Evolutionary conservation across 306 rosid genomes (phyloP).

Genomic region (Pyrus bretschneideri): DNA sequence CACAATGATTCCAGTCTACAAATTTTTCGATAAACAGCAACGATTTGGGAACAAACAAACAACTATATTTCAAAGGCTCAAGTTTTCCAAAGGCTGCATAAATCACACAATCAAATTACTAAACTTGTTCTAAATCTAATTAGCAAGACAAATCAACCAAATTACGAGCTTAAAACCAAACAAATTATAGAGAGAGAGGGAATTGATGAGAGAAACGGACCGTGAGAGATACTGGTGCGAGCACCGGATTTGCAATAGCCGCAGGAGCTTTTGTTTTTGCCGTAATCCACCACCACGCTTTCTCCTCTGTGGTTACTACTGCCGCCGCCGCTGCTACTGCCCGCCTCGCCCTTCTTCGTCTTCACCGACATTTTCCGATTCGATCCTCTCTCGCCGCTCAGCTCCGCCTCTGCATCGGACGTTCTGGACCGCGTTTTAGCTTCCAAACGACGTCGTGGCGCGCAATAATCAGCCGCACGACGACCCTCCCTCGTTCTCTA

Average conservation of each 20-base stretch:
- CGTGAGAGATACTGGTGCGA: constrained; percentile 70
- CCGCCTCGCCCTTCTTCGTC: constrained; percentile 47
- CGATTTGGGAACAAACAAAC: neutral
- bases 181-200: neutral
- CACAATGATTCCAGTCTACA: neutral
- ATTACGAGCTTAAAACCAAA: neutral
- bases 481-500: neutral
- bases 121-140: neutral
- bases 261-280: constrained; percentile 55
- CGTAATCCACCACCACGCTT: constrained; percentile 58
- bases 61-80: neutral
- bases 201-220: constrained; percentile 21
- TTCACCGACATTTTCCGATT: constrained; percentile 42
- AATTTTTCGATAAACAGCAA: neutral
- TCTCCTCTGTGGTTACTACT: constrained; percentile 28
- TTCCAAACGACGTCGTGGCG: constrained; percentile 24
- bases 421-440: neutral
- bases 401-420: neutral
- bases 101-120: neutral
- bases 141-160: neutral
- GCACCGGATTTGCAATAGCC: constrained; percentile 76
- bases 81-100: neutral
- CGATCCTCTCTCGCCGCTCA: neutral
- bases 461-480: neutral
- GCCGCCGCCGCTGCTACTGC: constrained; percentile 35